phyloP scores from a whole-genome alignment of 2,329 filamentous ascomycete species.

The Penicillium sp. region DNA sequence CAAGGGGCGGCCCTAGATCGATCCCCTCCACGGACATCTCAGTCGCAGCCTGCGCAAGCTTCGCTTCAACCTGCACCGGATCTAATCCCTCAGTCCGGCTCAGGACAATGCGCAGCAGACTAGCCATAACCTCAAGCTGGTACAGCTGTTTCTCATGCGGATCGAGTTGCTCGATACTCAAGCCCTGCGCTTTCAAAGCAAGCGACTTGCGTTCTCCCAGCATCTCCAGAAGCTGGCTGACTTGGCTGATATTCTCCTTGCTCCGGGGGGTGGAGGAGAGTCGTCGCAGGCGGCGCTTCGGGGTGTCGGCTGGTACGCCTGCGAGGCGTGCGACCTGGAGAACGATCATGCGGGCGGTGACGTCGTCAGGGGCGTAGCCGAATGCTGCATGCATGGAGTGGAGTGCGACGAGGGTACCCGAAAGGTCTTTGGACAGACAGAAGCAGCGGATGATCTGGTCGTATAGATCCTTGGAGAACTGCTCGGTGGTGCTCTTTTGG shows the following conservation, averaged over 20 bases:
- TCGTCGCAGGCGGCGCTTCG: constrained; percentile 43
- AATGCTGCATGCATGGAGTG: constrained; percentile 49
- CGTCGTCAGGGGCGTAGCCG: constrained; percentile 48
- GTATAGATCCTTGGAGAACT: constrained; percentile 54
- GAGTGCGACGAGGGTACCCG: constrained; percentile 54
- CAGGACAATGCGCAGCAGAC: constrained; percentile 45
- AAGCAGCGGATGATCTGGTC: constrained; percentile 56
- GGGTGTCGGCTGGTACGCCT: constrained; percentile 36
- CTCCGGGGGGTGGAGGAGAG: constrained; percentile 44
- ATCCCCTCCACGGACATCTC: constrained; percentile 42
- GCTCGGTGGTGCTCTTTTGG: constrained; percentile 33
- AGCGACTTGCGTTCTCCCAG: constrained; percentile 44
- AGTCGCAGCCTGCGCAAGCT: constrained; percentile 36
- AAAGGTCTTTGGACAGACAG: constrained; percentile 52
- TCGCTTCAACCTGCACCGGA: constrained; percentile 34
- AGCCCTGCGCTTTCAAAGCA: constrained; percentile 34
- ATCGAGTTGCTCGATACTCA: constrained; percentile 39
- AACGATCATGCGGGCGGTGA: constrained; percentile 51
- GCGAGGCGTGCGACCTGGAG: constrained; percentile 52
- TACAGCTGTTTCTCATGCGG: constrained; percentile 42
- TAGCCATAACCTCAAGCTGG: constrained; percentile 47
- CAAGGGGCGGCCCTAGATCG: constrained; percentile 35
- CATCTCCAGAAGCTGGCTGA: constrained; percentile 48
- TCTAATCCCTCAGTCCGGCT: constrained; percentile 33
- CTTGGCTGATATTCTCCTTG: constrained; percentile 48